A percentile compares a stretch with the other conserved stretches of the same genome.
Evolutionary conservation across 2,329 filamentous ascomycete genomes (phyloP).

Genomic region (Sclerotinia trifoliorum): DNA sequence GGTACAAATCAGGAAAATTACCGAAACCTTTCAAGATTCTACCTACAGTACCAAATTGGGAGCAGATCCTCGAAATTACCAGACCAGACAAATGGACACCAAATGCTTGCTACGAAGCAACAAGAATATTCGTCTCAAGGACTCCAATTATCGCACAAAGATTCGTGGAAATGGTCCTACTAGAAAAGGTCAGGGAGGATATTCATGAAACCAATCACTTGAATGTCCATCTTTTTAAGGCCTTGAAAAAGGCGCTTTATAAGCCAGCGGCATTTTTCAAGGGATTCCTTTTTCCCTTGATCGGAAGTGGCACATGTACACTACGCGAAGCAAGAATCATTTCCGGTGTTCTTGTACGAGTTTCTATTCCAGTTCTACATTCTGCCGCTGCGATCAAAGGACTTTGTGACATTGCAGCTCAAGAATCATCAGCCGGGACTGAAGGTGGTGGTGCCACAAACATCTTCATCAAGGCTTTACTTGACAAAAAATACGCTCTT

Average conservation of each 20-base stretch:
- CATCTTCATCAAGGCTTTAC: constrained; percentile 86
- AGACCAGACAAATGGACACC: constrained; percentile 72
- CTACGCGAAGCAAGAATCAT: constrained; percentile 90
- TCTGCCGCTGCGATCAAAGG: constrained; percentile 89
- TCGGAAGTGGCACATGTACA: constrained; percentile 83
- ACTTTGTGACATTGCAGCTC: constrained; percentile 89
- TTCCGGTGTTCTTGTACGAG: constrained; percentile 76
- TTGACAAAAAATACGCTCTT: constrained; percentile 96
- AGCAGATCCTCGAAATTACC: constrained; percentile 82
- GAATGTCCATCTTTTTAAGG: constrained; percentile 92
- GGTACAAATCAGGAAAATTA: constrained; percentile 94
- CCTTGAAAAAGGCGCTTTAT: constrained; percentile 88
- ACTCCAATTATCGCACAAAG: constrained; percentile 77
- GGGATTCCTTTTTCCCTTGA: constrained; percentile 87
- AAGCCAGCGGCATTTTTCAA: constrained; percentile 97
- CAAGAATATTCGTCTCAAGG: constrained; percentile 85
- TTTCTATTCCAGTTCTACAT: constrained; percentile 87
- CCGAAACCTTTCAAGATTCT: constrained; percentile 98
- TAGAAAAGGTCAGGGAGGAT: constrained; percentile 89
- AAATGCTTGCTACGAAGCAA: constrained; percentile 84
- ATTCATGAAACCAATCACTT: constrained; percentile 93
- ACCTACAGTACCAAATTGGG: constrained; percentile 88
- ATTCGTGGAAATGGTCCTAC: constrained; percentile 82
- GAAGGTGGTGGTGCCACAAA: constrained; percentile 91
- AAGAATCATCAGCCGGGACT: constrained; percentile 77